Evolutionary conservation across 129 eudicot species (phyloP).

Genomic region (Artemisia tridentata): DNA sequence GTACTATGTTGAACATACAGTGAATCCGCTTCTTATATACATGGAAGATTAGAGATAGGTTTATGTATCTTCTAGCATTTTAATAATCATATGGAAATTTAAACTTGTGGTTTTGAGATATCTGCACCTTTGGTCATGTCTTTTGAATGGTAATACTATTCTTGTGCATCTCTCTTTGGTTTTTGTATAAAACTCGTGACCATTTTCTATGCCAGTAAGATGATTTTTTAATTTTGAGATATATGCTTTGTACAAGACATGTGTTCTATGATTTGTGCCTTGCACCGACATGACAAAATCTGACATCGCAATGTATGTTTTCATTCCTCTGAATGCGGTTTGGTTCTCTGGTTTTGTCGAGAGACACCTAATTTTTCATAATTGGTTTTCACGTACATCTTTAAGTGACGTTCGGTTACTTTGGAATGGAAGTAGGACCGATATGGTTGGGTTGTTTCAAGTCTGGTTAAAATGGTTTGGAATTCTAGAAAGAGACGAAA

Average conservation of each 20-base stretch:
- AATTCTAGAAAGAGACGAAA: too few relatives aligned
- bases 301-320: background rate
- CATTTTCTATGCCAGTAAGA: background rate
- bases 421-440: too few relatives aligned
- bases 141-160: conserved; percentile 13
- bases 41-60: conserved; percentile 34
- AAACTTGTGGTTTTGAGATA: conserved; percentile 13
- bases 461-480: too few relatives aligned
- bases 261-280: background rate
- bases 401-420: too few relatives aligned
- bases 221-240: conserved; percentile 5
- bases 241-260: conserved; percentile 3
- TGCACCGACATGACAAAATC: background rate
- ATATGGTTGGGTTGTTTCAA: too few relatives aligned
- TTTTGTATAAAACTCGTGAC: conserved; percentile 23
- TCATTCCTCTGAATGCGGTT: background rate
- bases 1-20: conserved; percentile 41
- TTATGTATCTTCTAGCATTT: conserved; percentile 20
- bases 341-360: background rate
- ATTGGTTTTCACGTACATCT: too few relatives aligned
- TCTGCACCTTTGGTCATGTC: conserved; percentile 14
- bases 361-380: too few relatives aligned
- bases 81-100: conserved; percentile 17
- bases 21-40: conserved; percentile 29
- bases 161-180: conserved; percentile 26